Evolutionary conservation across 108 stramenopile species (phyloP).

Genomic region (Chaetoceros muelleri): DNA sequence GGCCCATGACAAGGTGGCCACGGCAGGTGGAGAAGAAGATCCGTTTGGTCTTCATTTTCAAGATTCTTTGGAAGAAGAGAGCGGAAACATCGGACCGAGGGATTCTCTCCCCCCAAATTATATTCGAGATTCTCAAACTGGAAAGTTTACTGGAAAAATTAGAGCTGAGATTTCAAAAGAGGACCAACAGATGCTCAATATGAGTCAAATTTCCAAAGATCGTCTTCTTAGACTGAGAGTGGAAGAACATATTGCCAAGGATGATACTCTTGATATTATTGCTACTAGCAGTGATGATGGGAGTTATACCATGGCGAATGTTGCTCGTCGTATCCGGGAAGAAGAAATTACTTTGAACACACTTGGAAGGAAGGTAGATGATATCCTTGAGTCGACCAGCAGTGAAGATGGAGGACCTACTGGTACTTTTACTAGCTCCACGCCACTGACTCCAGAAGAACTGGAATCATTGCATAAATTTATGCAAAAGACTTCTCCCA

Average conservation of each 20-base stretch:
- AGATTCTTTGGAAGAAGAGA: conserved; percentile 19
- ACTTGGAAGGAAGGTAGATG: conserved; percentile 42
- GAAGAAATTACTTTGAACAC: conserved; percentile 55
- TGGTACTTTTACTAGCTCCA: conserved; percentile 9
- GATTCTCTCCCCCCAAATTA: conserved; percentile 43
- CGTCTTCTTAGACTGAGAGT: conserved; percentile 22
- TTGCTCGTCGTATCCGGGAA: conserved; percentile 51
- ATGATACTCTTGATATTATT: conserved; percentile 7
- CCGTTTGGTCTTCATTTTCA: conserved; percentile 46
- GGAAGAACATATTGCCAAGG: conserved; percentile 20
- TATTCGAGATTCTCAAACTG: conserved; percentile 63
- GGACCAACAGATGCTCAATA: conserved; percentile 37
- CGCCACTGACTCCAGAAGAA: conserved; percentile 44
- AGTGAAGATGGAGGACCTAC: conserved; percentile 20
- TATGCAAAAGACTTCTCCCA: conserved; percentile 11
- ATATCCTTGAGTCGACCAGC: conserved; percentile 17
- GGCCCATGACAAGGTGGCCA: too few species aligned
- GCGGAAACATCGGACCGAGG: conserved; percentile 30
- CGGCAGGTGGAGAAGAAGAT: conserved; percentile 24
- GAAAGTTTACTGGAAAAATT: conserved; percentile 61
- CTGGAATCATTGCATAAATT: conserved; percentile 41
- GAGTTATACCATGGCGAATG: conserved; percentile 15
- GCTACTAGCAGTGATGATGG: conserved; percentile 6
- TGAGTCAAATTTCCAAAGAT: conserved; percentile 38
- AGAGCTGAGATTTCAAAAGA: conserved; percentile 38